A percentile compares a stretch with the other conserved stretches of the same genome.
Conservation (phyloP, 2,329 filamentous ascomycete species). For the Neonectria faginata region DNA sequence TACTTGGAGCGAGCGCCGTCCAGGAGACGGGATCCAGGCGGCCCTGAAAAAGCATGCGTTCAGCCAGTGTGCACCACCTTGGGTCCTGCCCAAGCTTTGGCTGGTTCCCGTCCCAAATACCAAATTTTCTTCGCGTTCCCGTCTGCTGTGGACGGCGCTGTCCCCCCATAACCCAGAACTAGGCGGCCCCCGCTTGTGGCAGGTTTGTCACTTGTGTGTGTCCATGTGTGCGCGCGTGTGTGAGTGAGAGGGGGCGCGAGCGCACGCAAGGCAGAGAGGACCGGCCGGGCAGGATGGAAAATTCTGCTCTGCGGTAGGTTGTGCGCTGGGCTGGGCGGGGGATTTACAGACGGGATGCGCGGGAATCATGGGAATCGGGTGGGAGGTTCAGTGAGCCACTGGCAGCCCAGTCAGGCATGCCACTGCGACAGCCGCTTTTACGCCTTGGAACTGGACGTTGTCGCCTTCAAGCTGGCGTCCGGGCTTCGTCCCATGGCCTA, state of each 20-base stretch:
- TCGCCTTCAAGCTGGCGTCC: too few relatives aligned
- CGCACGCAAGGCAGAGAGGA: neutral
- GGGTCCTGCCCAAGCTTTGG: conserved; percentile 4
- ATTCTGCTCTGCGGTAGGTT: conserved; percentile 11
- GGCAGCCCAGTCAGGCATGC: neutral
- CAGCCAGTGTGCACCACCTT: neutral
- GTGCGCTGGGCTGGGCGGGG: conserved; percentile 15
- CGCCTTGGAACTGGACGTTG: neutral
- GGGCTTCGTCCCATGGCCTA: conserved; percentile 3
- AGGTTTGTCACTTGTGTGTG: neutral
- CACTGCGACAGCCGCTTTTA: conserved; percentile 20
- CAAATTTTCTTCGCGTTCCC: conserved; percentile 8
- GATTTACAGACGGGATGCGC: conserved; percentile 7
- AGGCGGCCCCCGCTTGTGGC: conserved; percentile 5
- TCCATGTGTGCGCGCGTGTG: too few relatives aligned
- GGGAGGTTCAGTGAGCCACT: conserved; percentile 21
- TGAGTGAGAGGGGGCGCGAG: conserved; percentile 3
- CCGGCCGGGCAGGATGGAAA: conserved; percentile 1
- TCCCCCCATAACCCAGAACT: conserved; percentile 1
- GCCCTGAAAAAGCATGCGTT: neutral
- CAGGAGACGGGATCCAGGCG: neutral
- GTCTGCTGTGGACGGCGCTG: conserved; percentile 21
- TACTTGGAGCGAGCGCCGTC: neutral
- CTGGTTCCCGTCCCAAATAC: neutral
- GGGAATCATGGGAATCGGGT: neutral